Evolutionary conservation across 225 moss, liverwort and hornwort genomes (phyloP).

Genomic region (Marchantia polymorpha): DNA sequence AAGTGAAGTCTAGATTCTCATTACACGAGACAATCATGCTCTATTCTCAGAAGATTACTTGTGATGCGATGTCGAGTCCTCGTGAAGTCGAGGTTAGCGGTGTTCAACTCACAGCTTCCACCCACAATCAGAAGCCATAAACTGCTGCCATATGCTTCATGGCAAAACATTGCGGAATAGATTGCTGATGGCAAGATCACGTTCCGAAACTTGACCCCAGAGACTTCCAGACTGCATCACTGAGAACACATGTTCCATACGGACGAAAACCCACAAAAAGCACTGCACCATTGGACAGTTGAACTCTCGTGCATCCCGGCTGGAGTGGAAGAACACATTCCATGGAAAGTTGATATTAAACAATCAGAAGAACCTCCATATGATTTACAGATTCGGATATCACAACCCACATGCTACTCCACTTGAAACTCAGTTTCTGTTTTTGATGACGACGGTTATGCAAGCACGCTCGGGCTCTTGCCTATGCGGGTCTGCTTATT

Average conservation of each 20-base stretch:
- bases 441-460: too few species aligned
- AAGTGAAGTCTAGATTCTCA: background rate
- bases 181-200: background rate
- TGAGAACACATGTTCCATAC: background rate
- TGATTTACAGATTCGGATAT: background rate
- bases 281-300: background rate
- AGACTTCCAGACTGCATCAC: background rate
- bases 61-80: background rate
- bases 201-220: background rate
- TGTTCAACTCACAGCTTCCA: background rate
- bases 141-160: background rate
- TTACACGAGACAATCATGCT: too few species aligned
- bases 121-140: background rate
- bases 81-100: background rate
- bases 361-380: background rate
- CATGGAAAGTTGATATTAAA: background rate
- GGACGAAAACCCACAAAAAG: background rate
- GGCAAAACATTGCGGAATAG: background rate
- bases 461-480: background rate
- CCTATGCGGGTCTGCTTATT: too few species aligned
- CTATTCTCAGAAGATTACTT: too few species aligned
- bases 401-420: background rate
- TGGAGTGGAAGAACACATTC: background rate
- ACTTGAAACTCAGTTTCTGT: background rate
- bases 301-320: background rate